These are phyloP conservation scores for Fusarium hainanense DNA, from an alignment of 2,329 filamentous ascomycete genomes.

Conservation along the genomic window DNA sequence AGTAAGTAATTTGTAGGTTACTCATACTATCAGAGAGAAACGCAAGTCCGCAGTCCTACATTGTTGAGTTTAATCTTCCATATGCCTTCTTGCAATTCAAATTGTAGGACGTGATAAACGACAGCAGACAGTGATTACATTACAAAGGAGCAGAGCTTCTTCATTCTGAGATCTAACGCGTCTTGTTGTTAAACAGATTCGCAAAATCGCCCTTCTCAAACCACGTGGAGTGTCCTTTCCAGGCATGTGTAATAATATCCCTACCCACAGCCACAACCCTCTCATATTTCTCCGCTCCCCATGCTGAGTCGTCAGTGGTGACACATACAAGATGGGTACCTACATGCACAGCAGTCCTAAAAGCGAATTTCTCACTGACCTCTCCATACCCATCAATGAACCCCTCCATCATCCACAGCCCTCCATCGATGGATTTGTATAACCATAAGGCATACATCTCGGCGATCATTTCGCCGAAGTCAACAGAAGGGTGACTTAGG, in stretches of 20 bases:
- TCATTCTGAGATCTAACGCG: too few relatives aligned
- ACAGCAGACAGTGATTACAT: too few relatives aligned
- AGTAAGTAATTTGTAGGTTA: too few relatives aligned
- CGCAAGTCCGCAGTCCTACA: too few relatives aligned
- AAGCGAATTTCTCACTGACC: neutral
- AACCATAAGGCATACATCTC: neutral
- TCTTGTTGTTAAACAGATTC: too few relatives aligned
- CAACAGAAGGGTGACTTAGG: too few relatives aligned
- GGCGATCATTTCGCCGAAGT: neutral
- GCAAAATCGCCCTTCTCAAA: neutral
- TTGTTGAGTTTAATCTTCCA: accelerated
- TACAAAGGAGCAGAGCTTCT: too few relatives aligned
- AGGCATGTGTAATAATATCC: neutral
- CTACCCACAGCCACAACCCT: neutral
- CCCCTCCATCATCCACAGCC: neutral
- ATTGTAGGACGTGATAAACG: accelerated
- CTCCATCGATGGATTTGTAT: neutral
- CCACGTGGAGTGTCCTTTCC: neutral
- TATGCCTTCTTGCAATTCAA: too few relatives aligned
- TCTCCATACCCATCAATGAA: neutral
- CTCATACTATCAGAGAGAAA: too few relatives aligned
- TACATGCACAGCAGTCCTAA: neutral
- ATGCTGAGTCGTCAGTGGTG: neutral
- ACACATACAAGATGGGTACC: neutral
- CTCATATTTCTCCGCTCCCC: neutral